Conservation (phyloP, 2,329 filamentous ascomycete genomes). For the Fusarium vanettenii region DNA sequence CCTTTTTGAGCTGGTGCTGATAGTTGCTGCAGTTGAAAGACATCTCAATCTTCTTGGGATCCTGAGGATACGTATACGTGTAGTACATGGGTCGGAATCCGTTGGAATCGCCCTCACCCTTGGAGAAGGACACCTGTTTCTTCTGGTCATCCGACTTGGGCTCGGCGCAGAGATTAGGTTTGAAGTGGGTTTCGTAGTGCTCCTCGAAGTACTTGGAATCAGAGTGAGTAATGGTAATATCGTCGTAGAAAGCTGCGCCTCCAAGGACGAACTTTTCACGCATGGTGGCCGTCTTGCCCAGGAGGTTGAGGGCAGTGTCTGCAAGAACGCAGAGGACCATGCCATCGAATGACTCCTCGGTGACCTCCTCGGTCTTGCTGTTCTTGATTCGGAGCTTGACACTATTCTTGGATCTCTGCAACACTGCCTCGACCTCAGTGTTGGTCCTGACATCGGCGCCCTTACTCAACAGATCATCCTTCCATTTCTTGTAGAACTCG, state of each 20-base stretch:
- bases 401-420: slow-evolving; percentile 62
- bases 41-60: slow-evolving; percentile 72
- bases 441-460: slow-evolving; percentile 68
- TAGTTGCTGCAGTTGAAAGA: slow-evolving; percentile 82
- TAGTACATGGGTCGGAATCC: slow-evolving; percentile 75
- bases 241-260: slow-evolving; percentile 76
- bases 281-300: slow-evolving; percentile 67
- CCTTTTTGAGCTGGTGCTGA: slow-evolving; percentile 74
- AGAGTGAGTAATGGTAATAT: slow-evolving; percentile 77
- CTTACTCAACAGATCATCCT: slow-evolving; percentile 61
- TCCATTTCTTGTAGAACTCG: slow-evolving; percentile 71
- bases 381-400: slow-evolving; percentile 66
- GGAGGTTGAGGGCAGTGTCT: slow-evolving; percentile 71
- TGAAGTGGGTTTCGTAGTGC: slow-evolving; percentile 74
- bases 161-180: slow-evolving; percentile 61
- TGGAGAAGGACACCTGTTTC: slow-evolving; percentile 55
- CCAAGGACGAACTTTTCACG: slow-evolving; percentile 75
- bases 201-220: slow-evolving; percentile 74
- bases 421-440: slow-evolving; percentile 65
- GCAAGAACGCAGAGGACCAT: slow-evolving; percentile 74
- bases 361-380: slow-evolving; percentile 58
- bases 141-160: slow-evolving; percentile 54
- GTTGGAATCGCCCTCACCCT: slow-evolving; percentile 60
- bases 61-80: slow-evolving; percentile 68
- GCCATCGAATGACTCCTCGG: slow-evolving; percentile 70